Evolutionary conservation across 306 rosid species (phyloP).

Genomic region (Pyrus bretschneideri): DNA sequence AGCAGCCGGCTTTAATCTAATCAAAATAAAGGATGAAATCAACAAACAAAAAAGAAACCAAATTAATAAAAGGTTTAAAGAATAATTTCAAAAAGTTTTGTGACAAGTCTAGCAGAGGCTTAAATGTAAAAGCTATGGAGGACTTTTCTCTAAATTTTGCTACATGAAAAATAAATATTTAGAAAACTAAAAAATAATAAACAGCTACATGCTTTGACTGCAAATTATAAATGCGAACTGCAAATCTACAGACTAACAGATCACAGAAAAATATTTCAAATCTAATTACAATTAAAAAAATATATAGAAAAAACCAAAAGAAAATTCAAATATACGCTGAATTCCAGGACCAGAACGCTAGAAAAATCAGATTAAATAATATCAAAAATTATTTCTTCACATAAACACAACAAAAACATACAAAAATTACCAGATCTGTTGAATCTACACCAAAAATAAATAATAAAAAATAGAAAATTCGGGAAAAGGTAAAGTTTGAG

Average conservation of each 20-base stretch:
- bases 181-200: not conserved
- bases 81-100: not conserved
- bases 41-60: not conserved
- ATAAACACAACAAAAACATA: not conserved
- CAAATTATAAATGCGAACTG: not conserved
- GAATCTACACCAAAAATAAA: not conserved
- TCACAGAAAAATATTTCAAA: not conserved
- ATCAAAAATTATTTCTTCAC: not conserved
- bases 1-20: not conserved
- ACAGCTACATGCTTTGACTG: not conserved
- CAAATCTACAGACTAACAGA: not conserved
- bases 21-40: not conserved
- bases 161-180: not conserved
- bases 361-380: not conserved
- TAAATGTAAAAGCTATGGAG: not conserved
- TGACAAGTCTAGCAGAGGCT: not conserved
- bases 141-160: not conserved
- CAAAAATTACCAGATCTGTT: slow-evolving; percentile 2
- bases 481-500: too few species aligned
- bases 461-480: not conserved
- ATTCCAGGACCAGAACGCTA: not conserved
- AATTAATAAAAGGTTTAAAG: not conserved
- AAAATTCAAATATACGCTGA: not conserved
- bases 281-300: not conserved
- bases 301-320: not conserved